phyloP scores from a whole-genome alignment of 2,329 filamentous ascomycete species.

The Lasiodiplodia hormozganensis region DNA sequence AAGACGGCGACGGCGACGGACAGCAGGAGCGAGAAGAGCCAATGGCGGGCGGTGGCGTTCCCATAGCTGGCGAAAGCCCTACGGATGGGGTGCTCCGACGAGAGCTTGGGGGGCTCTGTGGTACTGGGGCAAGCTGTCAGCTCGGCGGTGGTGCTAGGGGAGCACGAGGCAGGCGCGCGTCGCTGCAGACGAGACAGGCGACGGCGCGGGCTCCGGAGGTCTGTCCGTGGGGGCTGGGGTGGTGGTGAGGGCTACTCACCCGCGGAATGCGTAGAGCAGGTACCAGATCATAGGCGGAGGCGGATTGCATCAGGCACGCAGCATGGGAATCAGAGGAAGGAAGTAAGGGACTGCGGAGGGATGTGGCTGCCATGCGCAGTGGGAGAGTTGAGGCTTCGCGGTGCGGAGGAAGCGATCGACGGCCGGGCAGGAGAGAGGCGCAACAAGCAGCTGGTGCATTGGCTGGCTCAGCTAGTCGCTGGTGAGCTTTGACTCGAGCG shows the following conservation, averaged over 20 bases:
- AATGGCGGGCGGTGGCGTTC: constrained; percentile 73
- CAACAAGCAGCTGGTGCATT: constrained; percentile 23
- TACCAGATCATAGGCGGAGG: constrained; percentile 72
- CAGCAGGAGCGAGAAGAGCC: constrained; percentile 74
- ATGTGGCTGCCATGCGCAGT: constrained; percentile 26
- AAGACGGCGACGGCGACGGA: constrained; percentile 75
- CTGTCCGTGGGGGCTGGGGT: background rate
- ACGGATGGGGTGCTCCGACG: constrained; percentile 70
- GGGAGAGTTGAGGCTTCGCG: background rate
- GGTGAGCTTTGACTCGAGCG: constrained; percentile 21
- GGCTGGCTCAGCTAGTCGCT: constrained; percentile 14
- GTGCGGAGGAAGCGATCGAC: constrained; percentile 22
- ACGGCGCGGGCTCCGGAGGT: constrained; percentile 15
- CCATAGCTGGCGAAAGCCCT: constrained; percentile 72
- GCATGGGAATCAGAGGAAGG: constrained; percentile 22
- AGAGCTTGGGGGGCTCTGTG: constrained; percentile 73
- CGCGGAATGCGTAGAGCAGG: constrained; percentile 76
- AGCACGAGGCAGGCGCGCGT: constrained; percentile 17
- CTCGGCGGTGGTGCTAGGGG: background rate
- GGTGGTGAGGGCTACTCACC: constrained; percentile 60
- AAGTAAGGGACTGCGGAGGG: constrained; percentile 25
- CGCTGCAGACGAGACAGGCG: background rate
- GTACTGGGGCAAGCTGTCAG: constrained; percentile 59
- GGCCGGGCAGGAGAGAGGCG: constrained; percentile 19
- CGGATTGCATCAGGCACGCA: constrained; percentile 18